Percentiles rank a stretch among this genome's conserved stretches.
Evolutionary conservation across 139 green algal species (phyloP).

Genomic region (Chlamydomonas eustigma): DNA sequence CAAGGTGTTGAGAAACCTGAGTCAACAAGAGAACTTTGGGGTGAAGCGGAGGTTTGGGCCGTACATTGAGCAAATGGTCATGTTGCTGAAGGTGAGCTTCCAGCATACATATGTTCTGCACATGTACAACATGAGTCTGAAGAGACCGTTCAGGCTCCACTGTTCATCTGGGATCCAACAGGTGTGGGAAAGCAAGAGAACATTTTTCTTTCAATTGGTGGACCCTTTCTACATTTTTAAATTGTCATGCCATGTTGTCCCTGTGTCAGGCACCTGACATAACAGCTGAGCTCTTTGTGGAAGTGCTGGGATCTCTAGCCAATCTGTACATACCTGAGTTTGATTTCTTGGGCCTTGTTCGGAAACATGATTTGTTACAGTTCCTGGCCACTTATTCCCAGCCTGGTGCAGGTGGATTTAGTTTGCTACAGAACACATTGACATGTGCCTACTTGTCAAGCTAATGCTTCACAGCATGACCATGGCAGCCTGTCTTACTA

Average conservation of each 20-base stretch:
- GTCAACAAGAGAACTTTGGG: constrained; percentile 44
- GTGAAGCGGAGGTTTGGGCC: constrained; percentile 54
- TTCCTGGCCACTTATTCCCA: constrained; percentile 56
- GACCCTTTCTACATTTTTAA: no score
- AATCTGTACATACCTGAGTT: constrained; percentile 71
- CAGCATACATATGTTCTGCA: constrained; percentile 13
- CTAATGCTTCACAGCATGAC: no score
- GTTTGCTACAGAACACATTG: constrained; percentile 53
- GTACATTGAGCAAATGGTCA: constrained; percentile 60
- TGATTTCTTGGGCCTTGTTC: constrained; percentile 55
- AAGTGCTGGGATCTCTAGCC: constrained; percentile 73
- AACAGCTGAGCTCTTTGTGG: constrained; percentile 63
- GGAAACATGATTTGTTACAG: constrained; percentile 58
- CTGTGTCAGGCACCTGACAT: constrained; percentile 34
- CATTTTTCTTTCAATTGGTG: no score
- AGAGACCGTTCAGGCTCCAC: no score
- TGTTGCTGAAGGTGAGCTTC: constrained; percentile 49
- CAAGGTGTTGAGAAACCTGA: constrained; percentile 66
- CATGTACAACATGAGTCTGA: no score
- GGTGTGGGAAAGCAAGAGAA: no score
- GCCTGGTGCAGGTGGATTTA: constrained; percentile 51
- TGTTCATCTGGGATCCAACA: no score
- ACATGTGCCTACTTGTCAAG: no score
- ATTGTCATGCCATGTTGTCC: not conserved
- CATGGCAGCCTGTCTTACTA: no score